Conservation (phyloP, 768 basidiomycete genomes). For the Phaeolepiota aurea region DNA sequence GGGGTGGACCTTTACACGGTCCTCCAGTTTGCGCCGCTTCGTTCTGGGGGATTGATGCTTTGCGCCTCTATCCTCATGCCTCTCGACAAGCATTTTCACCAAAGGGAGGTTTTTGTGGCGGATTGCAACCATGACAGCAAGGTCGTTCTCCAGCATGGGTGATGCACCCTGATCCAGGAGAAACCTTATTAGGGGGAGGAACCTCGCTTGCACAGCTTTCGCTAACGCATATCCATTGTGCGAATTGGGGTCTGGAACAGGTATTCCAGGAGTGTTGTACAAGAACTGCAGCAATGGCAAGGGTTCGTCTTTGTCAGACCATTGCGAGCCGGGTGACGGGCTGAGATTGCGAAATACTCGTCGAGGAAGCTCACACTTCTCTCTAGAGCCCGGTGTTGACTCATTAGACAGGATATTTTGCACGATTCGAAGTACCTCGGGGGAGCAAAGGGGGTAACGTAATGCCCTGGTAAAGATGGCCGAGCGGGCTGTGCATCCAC, state of each 20-base stretch:
- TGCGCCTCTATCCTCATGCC: constrained; percentile 11
- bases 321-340: constrained; percentile 17
- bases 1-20: constrained; percentile 44
- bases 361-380: constrained; percentile 46
- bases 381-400: constrained; percentile 2
- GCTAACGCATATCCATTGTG: constrained; percentile 78
- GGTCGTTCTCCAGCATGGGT: constrained; percentile 46
- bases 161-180: constrained; percentile 69
- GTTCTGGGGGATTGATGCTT: constrained; percentile 8
- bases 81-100: constrained; percentile 62
- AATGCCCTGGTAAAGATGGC: constrained; percentile 40
- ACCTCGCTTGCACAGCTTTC: constrained; percentile 62
- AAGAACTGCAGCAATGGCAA: constrained; percentile 59
- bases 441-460: constrained; percentile 54
- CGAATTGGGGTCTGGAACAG: constrained; percentile 48
- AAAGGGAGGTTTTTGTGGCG: constrained; percentile 55
- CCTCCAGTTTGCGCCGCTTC: constrained; percentile 50
- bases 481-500: constrained; percentile 10
- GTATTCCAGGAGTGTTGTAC: constrained; percentile 29
- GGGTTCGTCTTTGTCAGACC: constrained; percentile 45
- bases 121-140: constrained; percentile 76
- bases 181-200: constrained; percentile 57
- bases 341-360: constrained; percentile 55
- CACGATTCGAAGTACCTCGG: constrained; percentile 37
- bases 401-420: constrained; percentile 18